Base-by-base conservation (phyloP, 257 asterid genomes). In the Nicotiana noctiflora region DNA sequence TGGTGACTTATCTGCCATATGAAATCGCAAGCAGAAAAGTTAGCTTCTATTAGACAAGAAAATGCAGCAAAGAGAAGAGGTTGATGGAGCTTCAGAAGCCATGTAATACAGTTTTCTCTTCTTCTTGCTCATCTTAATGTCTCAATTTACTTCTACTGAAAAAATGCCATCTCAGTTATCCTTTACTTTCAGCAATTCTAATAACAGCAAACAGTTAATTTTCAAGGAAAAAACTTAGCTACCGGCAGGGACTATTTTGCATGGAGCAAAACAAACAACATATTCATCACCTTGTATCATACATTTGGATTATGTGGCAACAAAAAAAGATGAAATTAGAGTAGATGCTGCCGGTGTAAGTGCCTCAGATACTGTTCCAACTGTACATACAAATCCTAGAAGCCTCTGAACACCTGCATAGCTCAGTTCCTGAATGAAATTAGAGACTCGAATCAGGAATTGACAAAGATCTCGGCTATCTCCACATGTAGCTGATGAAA, bases 261-360 rank as follows among this genome's bases (percentile, higher is more conserved):
- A 37, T 19, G 32, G 14, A 81, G 34, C 18, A 61, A 78, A 19
- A 67, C 13, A 66, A 81, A 84, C 46, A 65, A 72, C 74, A 75
- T 51, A 60, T 59, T 83, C 76, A 60, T 31, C 76, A 19, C 83
- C 81, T 79, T 31, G 31, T 84, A 78, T 83, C 90, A 83, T 93
- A 93, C 98, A 84, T 87, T 85, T 61, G 90, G 88, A 84, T 89
- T 92, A 86, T 88, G 89, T 10, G 84, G 92, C 72, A 87, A 70
- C 75, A 82, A 78, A 84, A 84, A 90, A 92, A 67, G 97, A 86
- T 53, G 94, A 84, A 27, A 90, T 80, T 82, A 91, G 89, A 83
- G 86, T 74, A n/a, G 95, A 87, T 81, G 86, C 66, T 32, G 90
- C 85, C 9, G 97, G 98, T 64, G 95, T 97, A 76, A 92, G 94